These are phyloP conservation scores for Candida verbasci DNA, from an alignment of 805 yeast genomes.

Conservation along the genomic window DNA sequence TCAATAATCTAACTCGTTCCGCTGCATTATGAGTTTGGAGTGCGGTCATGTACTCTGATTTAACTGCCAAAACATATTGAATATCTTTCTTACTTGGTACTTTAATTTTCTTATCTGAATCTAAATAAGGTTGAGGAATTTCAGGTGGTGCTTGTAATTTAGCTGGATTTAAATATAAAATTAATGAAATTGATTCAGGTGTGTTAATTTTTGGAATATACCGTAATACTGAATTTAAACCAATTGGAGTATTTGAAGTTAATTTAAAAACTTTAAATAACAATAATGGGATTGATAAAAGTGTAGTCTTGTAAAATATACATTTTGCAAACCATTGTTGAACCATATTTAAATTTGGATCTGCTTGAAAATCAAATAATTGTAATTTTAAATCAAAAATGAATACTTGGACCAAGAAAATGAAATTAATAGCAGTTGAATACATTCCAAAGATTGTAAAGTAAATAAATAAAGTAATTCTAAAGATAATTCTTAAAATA, in stretches of 20 bases:
- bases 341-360: constrained; percentile 6
- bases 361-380: constrained; percentile 7
- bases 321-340: neutral
- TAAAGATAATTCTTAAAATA: constrained; percentile 13
- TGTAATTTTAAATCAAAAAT: constrained; percentile 7
- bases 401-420: constrained; percentile 5
- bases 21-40: constrained; percentile 37
- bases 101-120: constrained; percentile 34
- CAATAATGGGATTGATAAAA: constrained; percentile 1
- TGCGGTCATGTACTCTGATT: constrained; percentile 38
- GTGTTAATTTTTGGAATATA: constrained; percentile 11
- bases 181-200: constrained; percentile 28
- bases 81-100: constrained; percentile 35
- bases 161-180: constrained; percentile 25
- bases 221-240: constrained; percentile 7
- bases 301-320: neutral
- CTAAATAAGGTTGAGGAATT: constrained; percentile 40
- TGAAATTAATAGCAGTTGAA: neutral
- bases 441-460: neutral
- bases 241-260: constrained; percentile 5
- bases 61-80: constrained; percentile 20
- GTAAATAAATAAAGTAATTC: constrained; percentile 6
- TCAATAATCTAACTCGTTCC: constrained; percentile 35
- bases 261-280: constrained; percentile 1
- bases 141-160: constrained; percentile 37